Conservation (phyloP, 2,329 filamentous ascomycete species). For the Aaosphaeria pasadenensis region DNA sequence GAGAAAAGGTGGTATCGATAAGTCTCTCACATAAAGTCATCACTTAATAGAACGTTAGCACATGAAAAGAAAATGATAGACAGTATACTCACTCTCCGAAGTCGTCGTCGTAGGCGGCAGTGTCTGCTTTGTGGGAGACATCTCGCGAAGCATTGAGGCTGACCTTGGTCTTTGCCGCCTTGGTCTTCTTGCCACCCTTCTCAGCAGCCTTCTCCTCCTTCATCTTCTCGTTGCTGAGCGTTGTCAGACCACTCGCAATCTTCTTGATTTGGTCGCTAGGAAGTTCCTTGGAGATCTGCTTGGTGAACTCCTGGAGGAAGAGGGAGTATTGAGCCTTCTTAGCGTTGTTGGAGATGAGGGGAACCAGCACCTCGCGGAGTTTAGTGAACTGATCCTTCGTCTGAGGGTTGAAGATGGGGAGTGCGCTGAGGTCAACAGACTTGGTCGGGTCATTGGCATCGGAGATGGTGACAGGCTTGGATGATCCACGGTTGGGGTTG, state of each 20-base stretch:
- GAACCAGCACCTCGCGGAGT: slow-evolving; percentile 74
- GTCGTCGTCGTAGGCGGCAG: slow-evolving; percentile 75
- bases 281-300: slow-evolving; percentile 82
- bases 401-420: slow-evolving; percentile 84
- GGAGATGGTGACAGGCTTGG: slow-evolving; percentile 64
- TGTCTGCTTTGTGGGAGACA: slow-evolving; percentile 60
- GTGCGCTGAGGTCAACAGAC: slow-evolving; percentile 74
- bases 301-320: slow-evolving; percentile 88
- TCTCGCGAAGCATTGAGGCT: slow-evolving; percentile 67
- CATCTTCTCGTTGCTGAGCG: slow-evolving; percentile 95
- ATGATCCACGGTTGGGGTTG: slow-evolving; percentile 66
- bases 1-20: neutral
- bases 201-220: slow-evolving; percentile 95
- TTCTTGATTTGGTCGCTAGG: slow-evolving; percentile 96
- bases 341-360: slow-evolving; percentile 68
- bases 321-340: slow-evolving; percentile 90
- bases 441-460: slow-evolving; percentile 72
- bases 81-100: slow-evolving; percentile 73
- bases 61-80: neutral
- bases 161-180: slow-evolving; percentile 94
- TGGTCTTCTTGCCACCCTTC: slow-evolving; percentile 94
- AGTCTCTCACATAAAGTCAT: neutral
- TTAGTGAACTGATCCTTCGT: slow-evolving; percentile 84
- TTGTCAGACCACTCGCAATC: slow-evolving; percentile 81
- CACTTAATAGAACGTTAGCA: neutral